phyloP scores from a whole-genome alignment of 2,329 filamentous ascomycete genomes.

The Dothistroma pini region DNA sequence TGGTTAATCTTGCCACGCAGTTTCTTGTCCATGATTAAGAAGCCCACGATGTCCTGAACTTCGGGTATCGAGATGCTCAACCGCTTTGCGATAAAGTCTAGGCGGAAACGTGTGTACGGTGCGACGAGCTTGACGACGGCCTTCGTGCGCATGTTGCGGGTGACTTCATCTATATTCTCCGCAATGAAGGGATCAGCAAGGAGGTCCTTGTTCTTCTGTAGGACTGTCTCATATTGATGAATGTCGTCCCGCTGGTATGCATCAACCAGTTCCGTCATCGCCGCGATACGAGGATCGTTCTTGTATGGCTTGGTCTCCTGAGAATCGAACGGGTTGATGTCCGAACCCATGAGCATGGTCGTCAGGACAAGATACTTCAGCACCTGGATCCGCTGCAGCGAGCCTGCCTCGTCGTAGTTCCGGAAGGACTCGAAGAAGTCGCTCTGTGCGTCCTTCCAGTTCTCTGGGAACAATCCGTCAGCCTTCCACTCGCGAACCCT shows the following conservation, averaged over 20 bases:
- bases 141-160: conserved; percentile 96
- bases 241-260: conserved; percentile 96
- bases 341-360: conserved; percentile 97
- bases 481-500: conserved; percentile 14
- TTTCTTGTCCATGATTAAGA: conserved; percentile 85
- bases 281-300: conserved; percentile 88
- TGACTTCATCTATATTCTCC: conserved; percentile 98
- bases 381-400: conserved; percentile 92
- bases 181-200: conserved; percentile 92
- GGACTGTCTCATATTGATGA: conserved; percentile 80
- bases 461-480: conserved; percentile 55
- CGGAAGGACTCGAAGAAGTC: conserved; percentile 99
- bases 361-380: conserved; percentile 95
- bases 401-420: conserved; percentile 97
- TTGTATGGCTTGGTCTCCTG: conserved; percentile 99
- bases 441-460: conserved; percentile 94
- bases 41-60: conserved; percentile 93
- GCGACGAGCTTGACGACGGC: conserved; percentile 89
- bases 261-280: conserved; percentile 96
- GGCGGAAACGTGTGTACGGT: conserved; percentile 87
- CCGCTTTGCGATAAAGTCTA: conserved; percentile 81
- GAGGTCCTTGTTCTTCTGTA: conserved; percentile 84
- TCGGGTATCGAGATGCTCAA: conserved; percentile 81
- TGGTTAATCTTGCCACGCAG: conserved; percentile 88
- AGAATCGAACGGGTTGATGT: conserved; percentile 98